Percentiles rank a stretch among this genome's conserved stretches.
Conservation (phyloP, 768 basidiomycete genomes). For the Lanmaoa pseudosensibilis region DNA sequence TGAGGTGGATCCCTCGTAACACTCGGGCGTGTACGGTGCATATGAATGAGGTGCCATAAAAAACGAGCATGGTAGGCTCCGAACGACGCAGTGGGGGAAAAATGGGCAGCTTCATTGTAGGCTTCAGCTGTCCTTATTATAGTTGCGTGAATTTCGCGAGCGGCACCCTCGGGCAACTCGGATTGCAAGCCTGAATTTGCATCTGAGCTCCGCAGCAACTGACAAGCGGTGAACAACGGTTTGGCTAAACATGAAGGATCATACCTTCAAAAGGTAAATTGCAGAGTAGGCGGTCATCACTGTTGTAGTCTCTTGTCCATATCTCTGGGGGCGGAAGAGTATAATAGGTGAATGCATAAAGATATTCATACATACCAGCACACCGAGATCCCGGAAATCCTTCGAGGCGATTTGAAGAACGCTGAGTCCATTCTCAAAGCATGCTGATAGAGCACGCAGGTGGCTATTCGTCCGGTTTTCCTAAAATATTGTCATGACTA, state of each 20-base stretch:
- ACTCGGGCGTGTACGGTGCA: conserved; percentile 50
- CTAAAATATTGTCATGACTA: conserved; percentile 32
- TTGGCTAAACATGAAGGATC: conserved; percentile 5
- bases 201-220: conserved; percentile 71
- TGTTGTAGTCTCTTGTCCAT: conserved; percentile 80
- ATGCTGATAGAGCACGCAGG: conserved; percentile 65
- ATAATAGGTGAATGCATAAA: conserved; percentile 18
- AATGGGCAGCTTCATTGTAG: conserved; percentile 68
- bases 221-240: conserved; percentile 2
- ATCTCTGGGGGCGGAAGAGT: conserved; percentile 50
- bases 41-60: conserved; percentile 66
- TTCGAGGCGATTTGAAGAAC: conserved; percentile 69
- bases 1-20: conserved; percentile 38
- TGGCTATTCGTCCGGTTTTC: conserved; percentile 60
- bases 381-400: conserved; percentile 71
- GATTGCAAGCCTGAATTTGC: conserved; percentile 55
- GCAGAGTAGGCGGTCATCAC: conserved; percentile 88
- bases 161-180: conserved; percentile 60
- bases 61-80: conserved; percentile 82
- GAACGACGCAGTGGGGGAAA: conserved; percentile 59
- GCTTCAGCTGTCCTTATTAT: conserved; percentile 76
- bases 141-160: conserved; percentile 60
- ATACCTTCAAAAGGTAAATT: conserved; percentile 73
- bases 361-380: conserved; percentile 59
- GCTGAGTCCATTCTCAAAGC: conserved; percentile 72